Percentiles rank a stretch among this genome's conserved stretches.
Evolutionary conservation across 169 alveolate species (phyloP).

Genomic region (Cryptosporidium muris): DNA sequence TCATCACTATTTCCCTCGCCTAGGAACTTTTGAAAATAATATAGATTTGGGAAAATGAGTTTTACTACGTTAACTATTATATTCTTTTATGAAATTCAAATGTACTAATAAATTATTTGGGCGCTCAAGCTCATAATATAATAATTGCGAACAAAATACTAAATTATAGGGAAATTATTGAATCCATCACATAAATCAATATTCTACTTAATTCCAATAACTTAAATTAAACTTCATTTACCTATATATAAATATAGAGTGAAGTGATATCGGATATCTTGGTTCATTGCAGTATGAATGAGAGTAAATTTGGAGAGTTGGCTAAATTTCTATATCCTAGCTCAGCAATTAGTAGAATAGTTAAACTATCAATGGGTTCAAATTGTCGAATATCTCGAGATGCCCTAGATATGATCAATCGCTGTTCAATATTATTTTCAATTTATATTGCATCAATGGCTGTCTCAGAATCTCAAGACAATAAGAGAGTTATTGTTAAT

Average conservation of each 20-base stretch:
- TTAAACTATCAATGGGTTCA: neutral
- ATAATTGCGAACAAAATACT: neutral
- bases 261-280: no score
- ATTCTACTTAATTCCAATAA: no score
- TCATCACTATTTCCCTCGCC: conserved; percentile 46
- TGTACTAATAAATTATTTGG: neutral
- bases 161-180: neutral
- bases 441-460: conserved; percentile 47
- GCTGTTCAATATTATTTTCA: conserved; percentile 54
- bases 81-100: neutral
- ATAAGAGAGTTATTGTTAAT: neutral
- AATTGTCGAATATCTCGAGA: conserved; percentile 16
- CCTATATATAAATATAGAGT: no score
- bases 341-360: conserved; percentile 13
- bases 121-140: neutral
- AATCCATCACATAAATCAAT: no score
- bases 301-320: neutral
- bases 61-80: neutral
- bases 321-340: conserved; percentile 18
- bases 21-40: neutral
- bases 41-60: neutral
- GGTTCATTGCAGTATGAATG: no score
- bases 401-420: conserved; percentile 26
- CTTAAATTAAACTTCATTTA: no score
- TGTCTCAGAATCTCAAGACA: neutral